Evolutionary conservation across 179 eudicot genomes (phyloP).

Genomic region (Actinidia chinensis): DNA sequence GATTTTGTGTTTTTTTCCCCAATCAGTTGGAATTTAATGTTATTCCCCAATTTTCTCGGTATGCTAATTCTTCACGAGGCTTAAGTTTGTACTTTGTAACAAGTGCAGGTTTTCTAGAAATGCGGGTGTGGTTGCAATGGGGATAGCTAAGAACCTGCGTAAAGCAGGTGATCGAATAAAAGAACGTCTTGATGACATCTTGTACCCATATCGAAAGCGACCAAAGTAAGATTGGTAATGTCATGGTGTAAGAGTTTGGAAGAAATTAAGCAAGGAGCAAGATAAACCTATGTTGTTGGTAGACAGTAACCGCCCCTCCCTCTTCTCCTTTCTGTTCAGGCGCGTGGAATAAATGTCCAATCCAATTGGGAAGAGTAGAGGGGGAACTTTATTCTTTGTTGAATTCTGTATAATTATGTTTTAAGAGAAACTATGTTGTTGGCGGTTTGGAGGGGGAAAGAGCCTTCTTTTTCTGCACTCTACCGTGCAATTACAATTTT

Average conservation of each 20-base stretch:
- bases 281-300: background rate
- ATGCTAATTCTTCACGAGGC: background rate
- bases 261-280: background rate
- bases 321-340: background rate
- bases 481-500: background rate
- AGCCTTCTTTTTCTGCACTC: background rate
- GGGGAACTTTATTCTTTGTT: slow-evolving; percentile 8
- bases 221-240: slow-evolving; percentile 49
- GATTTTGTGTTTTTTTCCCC: too few relatives aligned
- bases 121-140: slow-evolving; percentile 77
- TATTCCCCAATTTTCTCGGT: background rate
- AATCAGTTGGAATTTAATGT: background rate
- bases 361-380: background rate
- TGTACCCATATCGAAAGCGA: slow-evolving; percentile 66
- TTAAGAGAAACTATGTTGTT: background rate
- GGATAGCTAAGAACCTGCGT: slow-evolving; percentile 75
- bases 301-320: background rate
- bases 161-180: slow-evolving; percentile 75
- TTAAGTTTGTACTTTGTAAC: slow-evolving; percentile 1
- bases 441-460: background rate
- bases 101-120: slow-evolving; percentile 74
- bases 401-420: background rate
- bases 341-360: background rate
- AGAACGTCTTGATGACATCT: slow-evolving; percentile 70
- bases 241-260: background rate